Evolutionary conservation across 2,329 filamentous ascomycete genomes (phyloP).

Genomic region (Orbilia javanica): DNA sequence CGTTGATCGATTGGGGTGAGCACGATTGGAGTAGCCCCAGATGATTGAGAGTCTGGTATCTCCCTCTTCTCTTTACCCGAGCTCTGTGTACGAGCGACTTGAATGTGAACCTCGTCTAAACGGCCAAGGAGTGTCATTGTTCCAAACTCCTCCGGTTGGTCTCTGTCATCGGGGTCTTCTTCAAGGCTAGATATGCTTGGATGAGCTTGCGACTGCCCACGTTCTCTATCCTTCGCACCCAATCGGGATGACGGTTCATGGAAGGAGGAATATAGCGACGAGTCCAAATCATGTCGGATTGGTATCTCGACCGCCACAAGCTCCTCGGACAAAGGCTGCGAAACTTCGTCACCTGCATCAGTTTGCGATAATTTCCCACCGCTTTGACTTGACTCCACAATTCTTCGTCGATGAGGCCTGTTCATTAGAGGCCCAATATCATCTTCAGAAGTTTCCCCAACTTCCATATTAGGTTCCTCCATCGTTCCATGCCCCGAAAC

Average conservation of each 20-base stretch:
- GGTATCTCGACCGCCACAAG: slow-evolving; percentile 29
- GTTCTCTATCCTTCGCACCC: background rate
- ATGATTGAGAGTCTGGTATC: slow-evolving; percentile 50
- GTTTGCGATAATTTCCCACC: background rate
- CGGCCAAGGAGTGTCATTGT: slow-evolving; percentile 3
- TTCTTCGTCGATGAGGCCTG: slow-evolving; percentile 18
- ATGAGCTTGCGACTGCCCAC: background rate
- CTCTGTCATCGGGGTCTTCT: background rate
- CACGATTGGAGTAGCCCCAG: slow-evolving; percentile 19
- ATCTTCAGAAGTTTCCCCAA: background rate
- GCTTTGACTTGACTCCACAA: slow-evolving; percentile 45
- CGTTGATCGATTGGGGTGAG: slow-evolving; percentile 15
- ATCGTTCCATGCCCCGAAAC: background rate
- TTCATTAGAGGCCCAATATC: background rate
- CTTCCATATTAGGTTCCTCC: background rate
- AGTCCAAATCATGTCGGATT: background rate
- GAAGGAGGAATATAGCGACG: slow-evolving; percentile 23
- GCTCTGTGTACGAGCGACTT: slow-evolving; percentile 39
- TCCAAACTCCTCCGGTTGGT: background rate
- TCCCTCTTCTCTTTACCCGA: slow-evolving; percentile 20
- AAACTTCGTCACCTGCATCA: background rate
- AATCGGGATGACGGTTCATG: background rate
- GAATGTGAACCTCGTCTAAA: slow-evolving; percentile 14
- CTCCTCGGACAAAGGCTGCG: background rate
- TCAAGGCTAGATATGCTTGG: slow-evolving; percentile 4